A percentile compares a stretch with the other conserved stretches of the same genome.
Conservation (phyloP, 208 protist species). For the Wallacemonas sp. region DNA sequence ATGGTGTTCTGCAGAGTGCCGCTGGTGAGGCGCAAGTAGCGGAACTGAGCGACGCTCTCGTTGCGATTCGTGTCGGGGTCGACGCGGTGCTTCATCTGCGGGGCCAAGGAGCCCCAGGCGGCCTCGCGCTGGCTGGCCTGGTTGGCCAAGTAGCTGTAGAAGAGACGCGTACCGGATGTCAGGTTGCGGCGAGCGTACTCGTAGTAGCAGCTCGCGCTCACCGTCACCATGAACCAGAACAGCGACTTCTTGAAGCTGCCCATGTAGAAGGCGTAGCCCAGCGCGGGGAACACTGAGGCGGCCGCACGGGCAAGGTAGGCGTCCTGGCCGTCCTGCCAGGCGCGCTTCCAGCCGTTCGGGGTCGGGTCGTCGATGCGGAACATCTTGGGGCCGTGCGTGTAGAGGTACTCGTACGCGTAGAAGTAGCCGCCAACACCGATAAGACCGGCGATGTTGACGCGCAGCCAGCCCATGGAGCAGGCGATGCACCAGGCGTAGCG, state of each 20-base stretch:
- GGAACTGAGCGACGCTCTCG: slow-evolving; percentile 72
- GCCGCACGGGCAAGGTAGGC: slow-evolving; percentile 63
- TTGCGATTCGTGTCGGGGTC: slow-evolving; percentile 86
- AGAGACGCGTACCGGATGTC: slow-evolving; percentile 59
- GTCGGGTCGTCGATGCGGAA: slow-evolving; percentile 78
- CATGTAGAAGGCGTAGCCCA: slow-evolving; percentile 84
- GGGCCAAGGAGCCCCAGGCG: slow-evolving; percentile 67
- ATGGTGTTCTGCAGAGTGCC: slow-evolving; percentile 74
- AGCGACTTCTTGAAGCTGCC: slow-evolving; percentile 70
- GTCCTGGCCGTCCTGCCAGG: slow-evolving; percentile 78
- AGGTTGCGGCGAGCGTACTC: slow-evolving; percentile 77
- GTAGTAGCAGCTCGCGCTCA: slow-evolving; percentile 55
- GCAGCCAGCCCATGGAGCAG: slow-evolving; percentile 51
- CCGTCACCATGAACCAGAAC: slow-evolving; percentile 62
- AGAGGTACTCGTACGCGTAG: slow-evolving; percentile 89
- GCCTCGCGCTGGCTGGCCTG: slow-evolving; percentile 65
- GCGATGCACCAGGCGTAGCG: slow-evolving; percentile 66
- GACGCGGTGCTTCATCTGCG: slow-evolving; percentile 59
- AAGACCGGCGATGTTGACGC: slow-evolving; percentile 66
- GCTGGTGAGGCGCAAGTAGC: slow-evolving; percentile 72
- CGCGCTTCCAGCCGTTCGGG: slow-evolving; percentile 70
- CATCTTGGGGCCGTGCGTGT: slow-evolving; percentile 71
- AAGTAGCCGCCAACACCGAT: slow-evolving; percentile 82
- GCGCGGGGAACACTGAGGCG: slow-evolving; percentile 66
- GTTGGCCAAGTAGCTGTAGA: slow-evolving; percentile 80